Conservation (phyloP, 345 rosid genomes). For the Mallotus nudiflorus region DNA sequence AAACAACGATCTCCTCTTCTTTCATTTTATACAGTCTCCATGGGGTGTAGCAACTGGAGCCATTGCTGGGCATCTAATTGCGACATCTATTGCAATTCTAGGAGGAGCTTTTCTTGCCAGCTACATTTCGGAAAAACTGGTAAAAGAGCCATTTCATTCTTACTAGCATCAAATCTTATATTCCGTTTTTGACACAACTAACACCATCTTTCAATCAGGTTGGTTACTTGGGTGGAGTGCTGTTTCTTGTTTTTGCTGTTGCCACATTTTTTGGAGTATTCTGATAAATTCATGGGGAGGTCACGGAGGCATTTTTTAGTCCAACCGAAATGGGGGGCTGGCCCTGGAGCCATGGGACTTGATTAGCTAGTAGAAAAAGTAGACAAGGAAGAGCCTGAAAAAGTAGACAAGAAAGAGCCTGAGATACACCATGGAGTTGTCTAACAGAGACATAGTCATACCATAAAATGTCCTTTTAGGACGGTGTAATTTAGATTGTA, state of each 20-base stretch:
- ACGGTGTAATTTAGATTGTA: background rate
- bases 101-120: constrained; percentile 96
- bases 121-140: constrained; percentile 93
- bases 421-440: background rate
- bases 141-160: constrained; percentile 24
- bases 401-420: constrained; percentile 7
- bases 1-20: background rate
- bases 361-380: no score
- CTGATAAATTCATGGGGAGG: constrained; percentile 30
- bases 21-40: constrained; percentile 58
- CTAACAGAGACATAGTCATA: background rate
- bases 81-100: constrained; percentile 75
- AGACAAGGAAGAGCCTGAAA: no score
- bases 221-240: constrained; percentile 81
- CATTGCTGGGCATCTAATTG: constrained; percentile 87
- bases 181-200: constrained; percentile 12
- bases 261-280: constrained; percentile 91
- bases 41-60: constrained; percentile 98
- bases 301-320: constrained; percentile 11
- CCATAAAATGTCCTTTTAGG: background rate
- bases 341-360: no score
- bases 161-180: background rate
- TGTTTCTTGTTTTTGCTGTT: constrained; percentile 81
- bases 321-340: background rate
- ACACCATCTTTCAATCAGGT: constrained; percentile 57